These are phyloP conservation scores for Xanthoconium purpureum DNA, from an alignment of 768 basidiomycete genomes.

Conservation along the genomic window DNA sequence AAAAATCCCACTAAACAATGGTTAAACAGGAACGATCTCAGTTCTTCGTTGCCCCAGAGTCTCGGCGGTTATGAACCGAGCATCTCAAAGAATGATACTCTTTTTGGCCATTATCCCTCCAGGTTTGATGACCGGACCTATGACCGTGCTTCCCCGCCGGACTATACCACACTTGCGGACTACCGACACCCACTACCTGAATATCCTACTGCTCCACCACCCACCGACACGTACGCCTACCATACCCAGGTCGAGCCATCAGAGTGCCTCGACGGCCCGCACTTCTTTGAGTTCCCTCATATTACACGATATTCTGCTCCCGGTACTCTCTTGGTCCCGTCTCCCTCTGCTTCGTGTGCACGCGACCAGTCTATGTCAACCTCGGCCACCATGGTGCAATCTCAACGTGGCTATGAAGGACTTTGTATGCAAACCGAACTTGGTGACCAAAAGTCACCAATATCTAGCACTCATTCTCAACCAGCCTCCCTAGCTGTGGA, in stretches of 20 bases:
- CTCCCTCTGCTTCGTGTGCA: slow-evolving; percentile 1
- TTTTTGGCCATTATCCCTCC: slow-evolving; percentile 3
- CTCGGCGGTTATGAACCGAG: slow-evolving; percentile 23
- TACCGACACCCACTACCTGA: slow-evolving; percentile 12
- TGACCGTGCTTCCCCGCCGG: slow-evolving; percentile 7
- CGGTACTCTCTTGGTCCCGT: slow-evolving; percentile 14
- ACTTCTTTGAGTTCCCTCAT: slow-evolving; percentile 30
- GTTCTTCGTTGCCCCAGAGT: slow-evolving; percentile 27
- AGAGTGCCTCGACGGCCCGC: slow-evolving; percentile 4
- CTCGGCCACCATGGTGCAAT: slow-evolving; percentile 5
- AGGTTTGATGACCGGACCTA: slow-evolving; percentile 9
- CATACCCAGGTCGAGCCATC: slow-evolving; percentile 11
- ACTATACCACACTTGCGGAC: slow-evolving; percentile 15
- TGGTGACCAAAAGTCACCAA: slow-evolving; percentile 9
- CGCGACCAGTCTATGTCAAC: slow-evolving; percentile 3
- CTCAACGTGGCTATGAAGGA: slow-evolving; percentile 12
- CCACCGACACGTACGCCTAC: slow-evolving; percentile 12
- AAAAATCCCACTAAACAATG: slow-evolving; percentile 35
- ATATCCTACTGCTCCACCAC: slow-evolving; percentile 7
- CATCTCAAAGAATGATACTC: slow-evolving; percentile 8
- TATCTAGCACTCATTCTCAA: slow-evolving; percentile 10
- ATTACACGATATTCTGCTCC: slow-evolving; percentile 28
- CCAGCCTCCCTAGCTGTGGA: slow-evolving; percentile 7
- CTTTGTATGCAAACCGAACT: slow-evolving; percentile 4
- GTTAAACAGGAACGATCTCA: slow-evolving; percentile 24